These are phyloP conservation scores for Hanseniaspora uvarum DNA, from an alignment of 1,139 yeast species.

Conservation along the genomic window DNA sequence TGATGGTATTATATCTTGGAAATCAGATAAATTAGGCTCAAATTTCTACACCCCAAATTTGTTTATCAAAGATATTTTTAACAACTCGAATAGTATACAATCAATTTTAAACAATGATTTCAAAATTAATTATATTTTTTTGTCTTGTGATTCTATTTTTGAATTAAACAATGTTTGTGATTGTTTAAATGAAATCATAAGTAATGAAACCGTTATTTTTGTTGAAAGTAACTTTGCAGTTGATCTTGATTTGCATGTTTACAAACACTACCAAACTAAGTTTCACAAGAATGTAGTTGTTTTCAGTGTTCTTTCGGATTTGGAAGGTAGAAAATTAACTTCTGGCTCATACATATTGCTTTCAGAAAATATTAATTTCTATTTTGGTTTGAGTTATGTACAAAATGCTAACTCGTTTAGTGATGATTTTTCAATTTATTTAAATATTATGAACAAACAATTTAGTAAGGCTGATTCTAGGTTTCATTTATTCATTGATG, in stretches of 20 bases:
- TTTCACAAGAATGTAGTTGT: conserved; percentile 21
- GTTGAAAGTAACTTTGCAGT: conserved; percentile 28
- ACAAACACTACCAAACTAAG: not conserved
- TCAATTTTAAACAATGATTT: conserved; percentile 11
- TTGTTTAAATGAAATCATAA: conserved; percentile 21
- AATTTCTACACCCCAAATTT: conserved; percentile 29
- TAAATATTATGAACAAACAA: conserved; percentile 5
- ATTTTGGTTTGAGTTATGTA: conserved; percentile 25
- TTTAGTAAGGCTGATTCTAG: conserved; percentile 19
- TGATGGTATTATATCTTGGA: conserved; percentile 30
- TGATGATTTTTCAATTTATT: not conserved
- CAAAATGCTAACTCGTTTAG: conserved; percentile 7
- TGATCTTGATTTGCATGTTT: conserved; percentile 24
- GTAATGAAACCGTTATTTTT: conserved; percentile 22
- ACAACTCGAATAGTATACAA: conserved; percentile 8
- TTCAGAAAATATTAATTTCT: conserved; percentile 24
- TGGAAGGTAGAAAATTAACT: conserved; percentile 28
- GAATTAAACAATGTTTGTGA: conserved; percentile 22
- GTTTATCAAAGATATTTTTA: conserved; percentile 23
- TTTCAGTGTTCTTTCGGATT: conserved; percentile 25
- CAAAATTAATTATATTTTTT: conserved; percentile 23
- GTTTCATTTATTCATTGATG: conserved; percentile 20
- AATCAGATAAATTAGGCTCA: conserved; percentile 27
- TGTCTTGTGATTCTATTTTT: conserved; percentile 26
- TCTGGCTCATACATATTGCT: conserved; percentile 27